Percentiles rank a stretch among this genome's conserved stretches.
These are phyloP conservation scores for Monosporascus sp. DNA, from an alignment of 2,329 filamentous ascomycete genomes.

Conservation along the genomic window DNA sequence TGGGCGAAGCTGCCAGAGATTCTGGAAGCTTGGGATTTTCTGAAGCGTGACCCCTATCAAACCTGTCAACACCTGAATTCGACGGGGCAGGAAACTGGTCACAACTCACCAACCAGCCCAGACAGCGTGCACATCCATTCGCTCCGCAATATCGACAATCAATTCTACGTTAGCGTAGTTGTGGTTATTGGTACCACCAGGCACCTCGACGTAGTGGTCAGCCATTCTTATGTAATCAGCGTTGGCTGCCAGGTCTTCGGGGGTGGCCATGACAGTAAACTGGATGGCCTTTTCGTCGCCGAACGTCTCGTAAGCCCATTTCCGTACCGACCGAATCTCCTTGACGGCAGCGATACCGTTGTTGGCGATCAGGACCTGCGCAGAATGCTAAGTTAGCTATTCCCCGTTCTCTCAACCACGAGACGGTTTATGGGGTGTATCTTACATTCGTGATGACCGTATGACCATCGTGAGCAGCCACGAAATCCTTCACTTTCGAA, in stretches of 20 bases:
- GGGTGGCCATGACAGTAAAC: constrained; percentile 99
- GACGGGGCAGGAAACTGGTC: not conserved
- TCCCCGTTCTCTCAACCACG: not conserved
- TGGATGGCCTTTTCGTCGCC: constrained; percentile 97
- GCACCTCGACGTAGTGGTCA: constrained; percentile 98
- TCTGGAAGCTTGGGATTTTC: constrained; percentile 98
- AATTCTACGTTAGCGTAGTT: constrained; percentile 99
- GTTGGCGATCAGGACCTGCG: constrained; percentile 93
- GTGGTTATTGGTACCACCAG: constrained; percentile 99
- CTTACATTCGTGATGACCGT: constrained; percentile 97
- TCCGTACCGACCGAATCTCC: constrained; percentile 96
- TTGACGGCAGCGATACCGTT: constrained; percentile 99
- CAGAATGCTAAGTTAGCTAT: constrained; percentile 6
- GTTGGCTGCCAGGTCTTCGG: constrained; percentile 94
- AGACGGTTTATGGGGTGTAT: not conserved
- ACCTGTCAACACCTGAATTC: constrained; percentile 4
- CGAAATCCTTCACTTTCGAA: constrained; percentile 93
- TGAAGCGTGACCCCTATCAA: constrained; percentile 81
- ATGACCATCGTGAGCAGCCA: constrained; percentile 82
- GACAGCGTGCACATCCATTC: constrained; percentile 96
- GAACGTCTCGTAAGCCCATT: constrained; percentile 99
- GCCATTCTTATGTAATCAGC: constrained; percentile 99
- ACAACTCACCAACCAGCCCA: constrained; percentile 90
- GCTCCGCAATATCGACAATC: constrained; percentile 97
- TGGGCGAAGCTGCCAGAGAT: constrained; percentile 88